Conservation (phyloP, 2,329 filamentous ascomycete species). For the Aspergillus jensenii region DNA sequence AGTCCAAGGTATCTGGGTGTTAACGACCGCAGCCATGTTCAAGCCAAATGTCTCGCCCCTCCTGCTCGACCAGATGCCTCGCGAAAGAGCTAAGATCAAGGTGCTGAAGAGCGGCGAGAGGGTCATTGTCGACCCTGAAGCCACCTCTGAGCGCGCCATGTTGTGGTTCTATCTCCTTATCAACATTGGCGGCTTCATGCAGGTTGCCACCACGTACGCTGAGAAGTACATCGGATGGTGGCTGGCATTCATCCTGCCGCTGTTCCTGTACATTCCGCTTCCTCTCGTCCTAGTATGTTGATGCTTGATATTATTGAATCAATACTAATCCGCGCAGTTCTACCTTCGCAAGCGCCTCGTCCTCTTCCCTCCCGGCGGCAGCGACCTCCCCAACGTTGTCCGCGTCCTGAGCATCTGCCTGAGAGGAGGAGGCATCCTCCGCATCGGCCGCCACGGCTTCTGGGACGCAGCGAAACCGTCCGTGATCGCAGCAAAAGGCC, state of each 20-base stretch:
- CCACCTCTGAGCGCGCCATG: conserved; percentile 40
- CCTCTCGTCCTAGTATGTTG: conserved; percentile 18
- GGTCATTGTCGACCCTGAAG: conserved; percentile 50
- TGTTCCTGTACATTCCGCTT: conserved; percentile 36
- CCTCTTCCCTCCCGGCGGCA: not conserved
- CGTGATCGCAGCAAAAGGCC: conserved; percentile 21
- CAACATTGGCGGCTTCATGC: conserved; percentile 36
- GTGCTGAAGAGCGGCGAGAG: conserved; percentile 46
- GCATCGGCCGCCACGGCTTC: conserved; percentile 33
- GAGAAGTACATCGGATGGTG: conserved; percentile 45
- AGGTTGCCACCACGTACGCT: conserved; percentile 40
- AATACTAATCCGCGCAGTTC: not conserved
- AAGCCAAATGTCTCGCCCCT: conserved; percentile 45
- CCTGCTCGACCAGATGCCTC: conserved; percentile 46
- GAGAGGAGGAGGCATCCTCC: conserved; percentile 26
- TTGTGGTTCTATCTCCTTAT: conserved; percentile 37
- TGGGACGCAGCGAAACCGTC: conserved; percentile 38
- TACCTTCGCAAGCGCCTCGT: conserved; percentile 4
- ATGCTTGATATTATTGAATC: not conserved
- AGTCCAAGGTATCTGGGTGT: not conserved
- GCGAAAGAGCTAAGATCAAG: conserved; percentile 40
- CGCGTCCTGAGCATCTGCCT: conserved; percentile 5
- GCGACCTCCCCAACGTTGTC: conserved; percentile 5
- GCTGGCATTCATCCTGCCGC: conserved; percentile 33
- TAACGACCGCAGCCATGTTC: conserved; percentile 20